Percentiles rank a stretch among this genome's conserved stretches.
Evolutionary conservation across 129 eudicot species (phyloP).

Genomic region (Lonicera japonica): DNA sequence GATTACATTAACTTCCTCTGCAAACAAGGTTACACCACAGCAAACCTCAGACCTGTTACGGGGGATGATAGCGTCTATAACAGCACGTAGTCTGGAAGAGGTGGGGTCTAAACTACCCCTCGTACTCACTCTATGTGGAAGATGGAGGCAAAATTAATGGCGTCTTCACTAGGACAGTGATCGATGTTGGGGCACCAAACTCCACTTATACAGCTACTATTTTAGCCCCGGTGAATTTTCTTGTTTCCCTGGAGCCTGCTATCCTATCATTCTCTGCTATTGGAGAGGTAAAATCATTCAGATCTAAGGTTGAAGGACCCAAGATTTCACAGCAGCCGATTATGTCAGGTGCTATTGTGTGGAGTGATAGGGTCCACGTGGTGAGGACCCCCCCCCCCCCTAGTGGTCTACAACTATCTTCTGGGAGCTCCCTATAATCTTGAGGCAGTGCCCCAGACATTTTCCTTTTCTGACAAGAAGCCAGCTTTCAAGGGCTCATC

Average conservation of each 20-base stretch:
- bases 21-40: conserved; percentile 18
- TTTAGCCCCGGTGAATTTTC: neutral
- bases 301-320: conserved; percentile 19
- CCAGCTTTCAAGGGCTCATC: neutral
- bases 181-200: conserved; percentile 18
- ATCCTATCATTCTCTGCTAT: conserved; percentile 14
- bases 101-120: conserved; percentile 32
- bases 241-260: conserved; percentile 16
- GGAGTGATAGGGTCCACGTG: conserved; percentile 22
- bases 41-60: conserved; percentile 8
- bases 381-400: conserved; percentile 22
- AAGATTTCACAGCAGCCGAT: conserved; percentile 24
- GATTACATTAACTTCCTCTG: conserved; percentile 26
- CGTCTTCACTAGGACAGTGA: conserved; percentile 18
- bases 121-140: conserved; percentile 21
- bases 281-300: conserved; percentile 12
- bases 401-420: conserved; percentile 25
- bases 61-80: conserved; percentile 19
- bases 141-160: conserved; percentile 9
- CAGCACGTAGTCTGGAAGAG: conserved; percentile 2
- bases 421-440: conserved; percentile 22
- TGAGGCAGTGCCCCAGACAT: neutral
- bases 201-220: conserved; percentile 22
- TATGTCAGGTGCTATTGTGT: conserved; percentile 21
- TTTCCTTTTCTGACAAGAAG: neutral